A percentile compares a stretch with the other conserved stretches of the same genome.
Evolutionary conservation across 495 filamentous ascomycete species (phyloP).

Genomic region (Aspergillus incahuasiensis): DNA sequence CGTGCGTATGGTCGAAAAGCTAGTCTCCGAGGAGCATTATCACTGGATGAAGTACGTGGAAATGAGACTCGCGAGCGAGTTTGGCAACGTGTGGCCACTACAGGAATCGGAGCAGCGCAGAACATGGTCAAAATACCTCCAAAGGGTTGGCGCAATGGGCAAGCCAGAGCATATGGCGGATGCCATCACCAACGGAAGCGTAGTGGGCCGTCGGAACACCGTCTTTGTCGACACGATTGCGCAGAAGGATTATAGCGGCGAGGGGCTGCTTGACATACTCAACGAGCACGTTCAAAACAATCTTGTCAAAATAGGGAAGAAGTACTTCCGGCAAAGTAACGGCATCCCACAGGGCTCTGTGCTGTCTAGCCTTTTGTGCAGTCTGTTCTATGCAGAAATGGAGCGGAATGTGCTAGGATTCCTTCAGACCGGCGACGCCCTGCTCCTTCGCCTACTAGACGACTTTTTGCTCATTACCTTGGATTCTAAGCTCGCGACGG

Average conservation of each 20-base stretch:
- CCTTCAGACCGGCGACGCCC: conserved; percentile 49
- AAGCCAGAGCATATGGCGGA: conserved; percentile 53
- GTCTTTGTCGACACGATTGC: conserved; percentile 67
- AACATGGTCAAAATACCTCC: conserved; percentile 59
- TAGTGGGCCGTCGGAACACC: conserved; percentile 49
- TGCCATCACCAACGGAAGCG: conserved; percentile 44
- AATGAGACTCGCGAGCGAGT: conserved; percentile 43
- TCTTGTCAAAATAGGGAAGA: conserved; percentile 83
- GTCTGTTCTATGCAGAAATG: conserved; percentile 87
- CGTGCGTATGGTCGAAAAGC: conserved; percentile 57
- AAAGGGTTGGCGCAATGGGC: conserved; percentile 49
- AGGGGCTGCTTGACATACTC: conserved; percentile 63
- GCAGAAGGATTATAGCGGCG: conserved; percentile 47
- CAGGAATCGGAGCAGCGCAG: conserved; percentile 26
- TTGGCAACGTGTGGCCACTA: conserved; percentile 14
- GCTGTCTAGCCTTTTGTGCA: conserved; percentile 81
- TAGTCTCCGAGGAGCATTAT: conserved; percentile 65
- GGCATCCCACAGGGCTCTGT: conserved; percentile 94
- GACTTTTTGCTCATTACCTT: conserved; percentile 89
- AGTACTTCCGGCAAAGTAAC: conserved; percentile 78
- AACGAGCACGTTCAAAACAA: conserved; percentile 76
- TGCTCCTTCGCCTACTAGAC: conserved; percentile 80
- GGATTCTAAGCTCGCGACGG: conserved; percentile 54
- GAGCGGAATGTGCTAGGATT: conserved; percentile 68
- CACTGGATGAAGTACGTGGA: conserved; percentile 70